These are phyloP conservation scores for Yueomyces sp. DNA, from an alignment of 805 yeast species.

Conservation along the genomic window DNA sequence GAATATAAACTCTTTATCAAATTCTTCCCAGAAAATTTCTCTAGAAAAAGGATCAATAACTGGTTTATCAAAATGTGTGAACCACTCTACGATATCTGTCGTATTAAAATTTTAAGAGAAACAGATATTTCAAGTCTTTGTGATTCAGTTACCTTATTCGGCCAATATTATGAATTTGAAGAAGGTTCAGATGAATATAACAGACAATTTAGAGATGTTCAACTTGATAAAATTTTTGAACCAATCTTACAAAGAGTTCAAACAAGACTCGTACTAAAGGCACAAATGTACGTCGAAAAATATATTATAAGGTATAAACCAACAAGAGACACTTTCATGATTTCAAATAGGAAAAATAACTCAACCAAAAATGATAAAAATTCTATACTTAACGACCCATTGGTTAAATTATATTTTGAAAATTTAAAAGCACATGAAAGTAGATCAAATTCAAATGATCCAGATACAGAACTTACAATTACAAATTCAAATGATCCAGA, in stretches of 20 bases:
- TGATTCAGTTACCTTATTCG: slow-evolving; percentile 59
- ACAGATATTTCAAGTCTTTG: slow-evolving; percentile 54
- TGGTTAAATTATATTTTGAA: not conserved
- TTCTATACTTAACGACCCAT: not conserved
- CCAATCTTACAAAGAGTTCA: slow-evolving; percentile 71
- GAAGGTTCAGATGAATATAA: slow-evolving; percentile 26
- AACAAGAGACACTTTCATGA: slow-evolving; percentile 49
- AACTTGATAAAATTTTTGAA: slow-evolving; percentile 47
- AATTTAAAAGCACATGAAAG: not conserved
- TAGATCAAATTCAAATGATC: not conserved
- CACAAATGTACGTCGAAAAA: slow-evolving; percentile 58
- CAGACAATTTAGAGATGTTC: slow-evolving; percentile 22
- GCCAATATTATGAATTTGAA: slow-evolving; percentile 53
- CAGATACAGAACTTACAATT: slow-evolving; percentile 1
- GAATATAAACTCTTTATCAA: slow-evolving; percentile 48
- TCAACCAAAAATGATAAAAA: not conserved
- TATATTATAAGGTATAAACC: slow-evolving; percentile 57
- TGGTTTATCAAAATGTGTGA: slow-evolving; percentile 60
- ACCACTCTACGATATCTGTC: slow-evolving; percentile 59
- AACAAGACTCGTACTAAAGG: slow-evolving; percentile 64
- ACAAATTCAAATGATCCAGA: slow-evolving; percentile 5
- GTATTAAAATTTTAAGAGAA: slow-evolving; percentile 60
- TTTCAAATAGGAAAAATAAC: slow-evolving; percentile 31
- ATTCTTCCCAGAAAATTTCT: slow-evolving; percentile 33
- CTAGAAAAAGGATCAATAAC: slow-evolving; percentile 27